Base-by-base conservation (phyloP, 2,329 filamentous ascomycete genomes). In the Penicillium occitanis region DNA sequence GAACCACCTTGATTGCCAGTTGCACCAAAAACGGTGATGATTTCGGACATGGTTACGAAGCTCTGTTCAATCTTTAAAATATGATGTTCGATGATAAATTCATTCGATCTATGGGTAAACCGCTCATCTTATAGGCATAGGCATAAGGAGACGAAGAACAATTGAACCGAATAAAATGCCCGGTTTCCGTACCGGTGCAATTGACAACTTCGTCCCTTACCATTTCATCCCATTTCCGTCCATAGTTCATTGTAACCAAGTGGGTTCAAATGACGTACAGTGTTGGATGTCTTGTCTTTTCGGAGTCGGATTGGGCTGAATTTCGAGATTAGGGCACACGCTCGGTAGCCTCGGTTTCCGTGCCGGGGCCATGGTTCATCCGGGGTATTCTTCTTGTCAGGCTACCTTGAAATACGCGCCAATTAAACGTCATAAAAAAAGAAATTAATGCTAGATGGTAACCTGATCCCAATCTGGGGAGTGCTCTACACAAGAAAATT, bases 1-100 rank as follows among this genome's bases (percentile, higher is more conserved):
- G 84, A 85, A 67, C 85, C 83, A 57, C 87, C 87, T 76, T 90
- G 87, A 65, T 84, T 82, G 66, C 86, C 86, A 25, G 86, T 88
- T 48, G 86, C 83, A 28, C 86, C 86, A 70, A 88, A 84, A 13
- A 88, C 79, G 50, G 82, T 83, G 71, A 88, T 61, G 17, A 72
- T 66, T 35, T 73, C 71, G 17, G 67, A 68, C 72, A 75, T 75
- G 5, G 1, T 33, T 30, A 8, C 50, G 7, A 30, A 17, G 6
- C 14, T 53, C 22, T 53, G 13, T 53, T 17, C 30, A 3, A 8
- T 1, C 2, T 8, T 6, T 17, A 2, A n/a, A 33, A 28, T 4
- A 53, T 53, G 50, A n/a, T 33, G 6, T 28, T 30, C 3, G 50
- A 30, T 17, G 17, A 8, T n/a, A 7, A 13, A 51, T 33, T 17